Conservation (phyloP, 345 rosid species). For the Citrus sinensis region DNA sequence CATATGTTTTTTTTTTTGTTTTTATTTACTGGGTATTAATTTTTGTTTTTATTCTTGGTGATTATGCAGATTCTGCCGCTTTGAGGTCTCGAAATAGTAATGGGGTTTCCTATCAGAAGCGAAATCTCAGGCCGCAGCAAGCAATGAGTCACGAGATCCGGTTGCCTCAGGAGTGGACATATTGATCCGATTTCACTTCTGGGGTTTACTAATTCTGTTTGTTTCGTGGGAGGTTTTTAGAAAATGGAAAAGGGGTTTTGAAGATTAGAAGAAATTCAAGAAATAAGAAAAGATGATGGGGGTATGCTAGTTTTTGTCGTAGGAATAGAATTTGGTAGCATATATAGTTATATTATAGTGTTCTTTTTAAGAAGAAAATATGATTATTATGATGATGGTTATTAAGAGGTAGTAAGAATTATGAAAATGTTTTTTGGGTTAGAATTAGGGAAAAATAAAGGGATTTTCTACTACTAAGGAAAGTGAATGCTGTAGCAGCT, state of each 20-base stretch:
- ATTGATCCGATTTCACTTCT: slow-evolving; percentile 19
- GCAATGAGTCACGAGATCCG: slow-evolving; percentile 31
- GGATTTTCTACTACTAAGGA: not conserved
- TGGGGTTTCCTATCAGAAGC: slow-evolving; percentile 20
- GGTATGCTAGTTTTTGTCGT: not conserved
- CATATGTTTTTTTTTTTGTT: not conserved
- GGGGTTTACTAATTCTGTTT: not conserved
- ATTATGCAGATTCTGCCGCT: slow-evolving; percentile 6
- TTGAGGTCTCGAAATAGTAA: slow-evolving; percentile 19
- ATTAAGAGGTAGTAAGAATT: not conserved
- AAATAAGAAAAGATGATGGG: not conserved
- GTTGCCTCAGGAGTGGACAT: slow-evolving; percentile 77
- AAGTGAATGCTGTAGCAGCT: slow-evolving; percentile 10
- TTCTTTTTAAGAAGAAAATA: not conserved
- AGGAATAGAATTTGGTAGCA: not conserved
- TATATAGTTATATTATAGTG: not conserved
- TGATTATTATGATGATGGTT: not conserved
- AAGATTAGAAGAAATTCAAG: not conserved
- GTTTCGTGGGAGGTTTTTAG: slow-evolving; percentile 7
- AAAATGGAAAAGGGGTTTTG: not conserved
- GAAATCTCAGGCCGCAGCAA: slow-evolving; percentile 25
- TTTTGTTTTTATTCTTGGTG: not conserved
- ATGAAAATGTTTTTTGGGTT: slow-evolving; percentile 17
- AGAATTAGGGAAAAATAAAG: slow-evolving; percentile 21
- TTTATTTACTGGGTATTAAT: not conserved